These are phyloP conservation scores for Danielia reshetovae DNA, from an alignment of 805 yeast genomes.

Conservation along the genomic window DNA sequence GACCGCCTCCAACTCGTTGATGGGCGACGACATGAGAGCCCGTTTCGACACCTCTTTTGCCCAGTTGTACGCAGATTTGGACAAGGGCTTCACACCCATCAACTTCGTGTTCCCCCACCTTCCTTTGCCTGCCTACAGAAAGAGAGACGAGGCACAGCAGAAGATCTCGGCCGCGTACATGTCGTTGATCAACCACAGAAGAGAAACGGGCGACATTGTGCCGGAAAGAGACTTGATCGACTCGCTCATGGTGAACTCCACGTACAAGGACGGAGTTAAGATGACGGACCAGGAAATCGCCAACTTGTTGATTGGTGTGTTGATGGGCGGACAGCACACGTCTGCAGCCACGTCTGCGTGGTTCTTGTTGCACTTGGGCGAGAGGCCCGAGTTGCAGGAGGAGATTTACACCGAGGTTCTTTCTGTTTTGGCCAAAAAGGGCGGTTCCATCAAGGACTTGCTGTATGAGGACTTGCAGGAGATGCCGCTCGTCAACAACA, in stretches of 20 bases:
- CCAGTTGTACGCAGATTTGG: constrained; percentile 80
- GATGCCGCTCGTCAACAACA: constrained; percentile 76
- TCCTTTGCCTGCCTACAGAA: constrained; percentile 81
- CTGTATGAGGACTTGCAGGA: constrained; percentile 80
- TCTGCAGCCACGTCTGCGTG: constrained; percentile 95
- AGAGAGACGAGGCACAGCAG: constrained; percentile 84
- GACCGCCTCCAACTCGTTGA: constrained; percentile 88
- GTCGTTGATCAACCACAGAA: constrained; percentile 70
- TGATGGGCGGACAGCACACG: constrained; percentile 99
- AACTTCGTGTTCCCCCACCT: constrained; percentile 94
- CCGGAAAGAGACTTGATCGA: constrained; percentile 87
- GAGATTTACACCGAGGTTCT: constrained; percentile 73
- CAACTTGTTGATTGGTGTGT: constrained; percentile 85
- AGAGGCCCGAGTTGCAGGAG: constrained; percentile 79
- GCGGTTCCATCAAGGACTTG: constrained; percentile 48
- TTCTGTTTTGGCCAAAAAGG: constrained; percentile 45
- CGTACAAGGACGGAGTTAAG: constrained; percentile 87
- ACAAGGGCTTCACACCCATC: constrained; percentile 93
- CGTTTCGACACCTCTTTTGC: constrained; percentile 83
- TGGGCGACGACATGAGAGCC: constrained; percentile 88
- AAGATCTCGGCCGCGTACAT: constrained; percentile 78
- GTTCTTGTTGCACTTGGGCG: constrained; percentile 88
- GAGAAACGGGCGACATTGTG: constrained; percentile 65
- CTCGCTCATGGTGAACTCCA: constrained; percentile 72
- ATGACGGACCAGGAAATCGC: constrained; percentile 97